Percentiles rank a stretch among this genome's conserved stretches.
phyloP scores from a whole-genome alignment of 768 basidiomycete genomes.

The Tricholoma flavovirens region DNA sequence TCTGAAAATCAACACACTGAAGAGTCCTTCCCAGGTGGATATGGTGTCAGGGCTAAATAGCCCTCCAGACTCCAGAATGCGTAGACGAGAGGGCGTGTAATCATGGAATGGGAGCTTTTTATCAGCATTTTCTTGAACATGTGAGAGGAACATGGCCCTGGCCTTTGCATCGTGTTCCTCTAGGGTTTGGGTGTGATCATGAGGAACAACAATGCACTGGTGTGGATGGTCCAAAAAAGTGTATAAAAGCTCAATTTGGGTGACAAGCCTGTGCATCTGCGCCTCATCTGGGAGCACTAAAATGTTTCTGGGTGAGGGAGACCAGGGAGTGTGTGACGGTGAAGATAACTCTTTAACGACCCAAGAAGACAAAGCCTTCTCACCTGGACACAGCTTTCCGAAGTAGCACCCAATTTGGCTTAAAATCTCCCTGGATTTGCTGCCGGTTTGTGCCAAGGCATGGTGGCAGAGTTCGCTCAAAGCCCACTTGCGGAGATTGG shows the following conservation, averaged over 20 bases:
- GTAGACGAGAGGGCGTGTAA: not conserved
- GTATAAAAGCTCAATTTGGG: not conserved
- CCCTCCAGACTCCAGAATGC: not conserved
- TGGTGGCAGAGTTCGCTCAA: not conserved
- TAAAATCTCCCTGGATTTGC: not conserved
- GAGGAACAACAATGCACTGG: not conserved
- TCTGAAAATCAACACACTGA: not conserved
- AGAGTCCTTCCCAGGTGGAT: not conserved
- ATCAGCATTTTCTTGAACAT: not conserved
- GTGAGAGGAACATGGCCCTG: not conserved
- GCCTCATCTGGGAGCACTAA: not conserved
- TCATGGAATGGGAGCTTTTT: not conserved
- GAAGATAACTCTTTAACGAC: not conserved
- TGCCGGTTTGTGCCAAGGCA: not conserved
- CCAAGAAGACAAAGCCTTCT: too few species aligned
- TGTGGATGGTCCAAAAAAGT: not conserved
- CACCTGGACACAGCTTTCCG: not conserved
- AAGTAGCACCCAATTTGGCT: not conserved
- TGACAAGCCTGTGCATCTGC: not conserved
- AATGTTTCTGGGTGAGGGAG: not conserved
- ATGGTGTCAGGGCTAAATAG: not conserved
- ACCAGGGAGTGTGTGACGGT: not conserved
- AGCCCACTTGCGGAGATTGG: not conserved
- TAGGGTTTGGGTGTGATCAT: not conserved
- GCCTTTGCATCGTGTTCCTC: not conserved